phyloP scores from a whole-genome alignment of 768 basidiomycete species.

The Rhodotorula sphaerocarpa region DNA sequence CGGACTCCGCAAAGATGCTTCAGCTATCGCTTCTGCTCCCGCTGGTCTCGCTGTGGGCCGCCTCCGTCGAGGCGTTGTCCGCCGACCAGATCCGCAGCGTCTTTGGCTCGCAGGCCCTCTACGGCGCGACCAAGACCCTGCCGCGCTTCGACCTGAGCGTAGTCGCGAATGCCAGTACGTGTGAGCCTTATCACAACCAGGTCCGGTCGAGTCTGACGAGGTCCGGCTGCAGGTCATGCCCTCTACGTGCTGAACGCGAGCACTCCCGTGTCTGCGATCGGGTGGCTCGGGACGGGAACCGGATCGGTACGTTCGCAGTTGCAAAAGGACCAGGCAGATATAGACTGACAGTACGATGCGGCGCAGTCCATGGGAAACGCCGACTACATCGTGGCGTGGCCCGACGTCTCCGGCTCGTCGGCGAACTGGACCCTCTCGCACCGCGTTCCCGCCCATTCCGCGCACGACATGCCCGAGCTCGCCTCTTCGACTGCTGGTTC shows the following conservation, averaged over 20 bases:
- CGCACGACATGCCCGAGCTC: slow-evolving; percentile 4
- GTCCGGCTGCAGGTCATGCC: slow-evolving; percentile 10
- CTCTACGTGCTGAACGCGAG: slow-evolving; percentile 22
- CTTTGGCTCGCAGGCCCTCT: not conserved
- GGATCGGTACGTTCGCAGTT: slow-evolving; percentile 1
- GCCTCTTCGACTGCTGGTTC: not conserved
- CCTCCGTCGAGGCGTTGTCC: no score
- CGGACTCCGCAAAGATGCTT: no score
- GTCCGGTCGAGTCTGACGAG: not conserved
- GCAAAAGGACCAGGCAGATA: no score
- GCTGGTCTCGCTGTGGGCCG: not conserved
- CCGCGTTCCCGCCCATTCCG: slow-evolving; percentile 2
- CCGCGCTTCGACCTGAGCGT: slow-evolving; percentile 3
- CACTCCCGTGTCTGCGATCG: not conserved
- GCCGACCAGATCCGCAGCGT: not conserved
- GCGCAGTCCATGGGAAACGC: slow-evolving; percentile 22
- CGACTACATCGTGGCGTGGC: slow-evolving; percentile 28
- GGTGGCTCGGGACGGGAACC: slow-evolving; percentile 15
- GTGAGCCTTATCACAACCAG: no score
- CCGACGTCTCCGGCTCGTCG: slow-evolving; percentile 3
- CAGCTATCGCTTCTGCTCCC: not conserved
- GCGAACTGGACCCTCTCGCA: slow-evolving; percentile 19
- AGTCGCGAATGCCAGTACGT: slow-evolving; percentile 17
- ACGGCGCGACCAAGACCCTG: not conserved
- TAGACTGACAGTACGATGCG: not conserved